A percentile compares a stretch with the other conserved stretches of the same genome.
Conservation (phyloP, 495 filamentous ascomycete species). For the Aspergillus affinis region DNA sequence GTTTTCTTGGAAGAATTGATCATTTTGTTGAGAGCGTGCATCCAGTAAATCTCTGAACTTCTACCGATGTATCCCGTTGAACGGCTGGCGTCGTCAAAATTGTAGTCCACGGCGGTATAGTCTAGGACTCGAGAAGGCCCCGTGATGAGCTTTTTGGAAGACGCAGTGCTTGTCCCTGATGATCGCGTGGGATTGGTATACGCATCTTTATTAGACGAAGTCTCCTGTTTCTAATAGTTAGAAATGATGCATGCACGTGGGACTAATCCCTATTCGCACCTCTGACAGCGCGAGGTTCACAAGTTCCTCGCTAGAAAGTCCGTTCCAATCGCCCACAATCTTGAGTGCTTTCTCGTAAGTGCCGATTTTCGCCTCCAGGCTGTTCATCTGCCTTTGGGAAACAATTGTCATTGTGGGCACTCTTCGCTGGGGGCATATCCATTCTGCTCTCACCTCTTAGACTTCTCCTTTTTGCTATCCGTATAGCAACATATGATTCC, state of each 20-base stretch:
- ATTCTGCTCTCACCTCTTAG: slow-evolving; percentile 43
- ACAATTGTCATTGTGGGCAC: not conserved
- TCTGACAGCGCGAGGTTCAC: slow-evolving; percentile 35
- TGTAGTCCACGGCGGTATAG: slow-evolving; percentile 58
- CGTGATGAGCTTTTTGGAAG: not conserved
- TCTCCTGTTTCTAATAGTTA: slow-evolving; percentile 25
- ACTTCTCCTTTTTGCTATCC: slow-evolving; percentile 57
- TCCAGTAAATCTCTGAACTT: slow-evolving; percentile 60
- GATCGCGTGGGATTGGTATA: not conserved
- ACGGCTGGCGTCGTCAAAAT: slow-evolving; percentile 45
- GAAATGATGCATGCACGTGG: slow-evolving; percentile 2
- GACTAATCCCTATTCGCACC: slow-evolving; percentile 23
- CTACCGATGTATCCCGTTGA: slow-evolving; percentile 60
- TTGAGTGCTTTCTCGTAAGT: slow-evolving; percentile 47
- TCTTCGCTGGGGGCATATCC: not conserved
- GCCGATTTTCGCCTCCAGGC: slow-evolving; percentile 48
- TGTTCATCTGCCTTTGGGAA: slow-evolving; percentile 43
- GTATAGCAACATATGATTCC: slow-evolving; percentile 53
- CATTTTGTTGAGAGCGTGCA: slow-evolving; percentile 46
- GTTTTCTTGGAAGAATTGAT: slow-evolving; percentile 28
- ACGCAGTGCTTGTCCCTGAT: not conserved
- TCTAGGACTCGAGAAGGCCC: slow-evolving; percentile 43
- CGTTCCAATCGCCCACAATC: slow-evolving; percentile 38
- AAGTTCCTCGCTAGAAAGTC: slow-evolving; percentile 41
- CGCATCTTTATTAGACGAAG: slow-evolving; percentile 14